Conservation (phyloP, 2,329 filamentous ascomycete species). For the Cadophora sp. region DNA sequence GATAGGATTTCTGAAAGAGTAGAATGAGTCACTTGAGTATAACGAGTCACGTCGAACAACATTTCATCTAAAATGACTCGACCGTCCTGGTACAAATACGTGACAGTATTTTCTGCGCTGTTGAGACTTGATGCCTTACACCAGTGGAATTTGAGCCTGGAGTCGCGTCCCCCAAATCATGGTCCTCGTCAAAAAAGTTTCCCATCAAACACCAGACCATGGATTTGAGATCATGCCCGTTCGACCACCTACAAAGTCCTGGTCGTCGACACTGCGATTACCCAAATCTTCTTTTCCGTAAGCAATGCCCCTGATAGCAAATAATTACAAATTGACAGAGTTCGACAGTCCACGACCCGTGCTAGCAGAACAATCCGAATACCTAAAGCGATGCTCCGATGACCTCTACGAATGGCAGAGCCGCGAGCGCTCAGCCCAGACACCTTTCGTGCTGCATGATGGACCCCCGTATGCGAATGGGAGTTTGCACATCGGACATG, state of each 20-base stretch:
- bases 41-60: background rate
- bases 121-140: constrained; percentile 22
- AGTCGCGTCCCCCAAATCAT: constrained; percentile 21
- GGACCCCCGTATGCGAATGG: constrained; percentile 98
- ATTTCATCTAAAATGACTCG: background rate
- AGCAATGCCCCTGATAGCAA: constrained; percentile 37
- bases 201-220: constrained; percentile 17
- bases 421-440: constrained; percentile 36
- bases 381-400: constrained; percentile 82
- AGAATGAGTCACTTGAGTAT: constrained; percentile 6
- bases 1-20: constrained; percentile 8
- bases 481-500: constrained; percentile 88
- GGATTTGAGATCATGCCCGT: constrained; percentile 41
- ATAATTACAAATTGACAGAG: constrained; percentile 15
- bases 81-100: background rate
- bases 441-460: constrained; percentile 86
- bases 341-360: constrained; percentile 46
- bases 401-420: constrained; percentile 89
- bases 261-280: constrained; percentile 77
- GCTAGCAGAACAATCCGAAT: constrained; percentile 53
- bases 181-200: constrained; percentile 13
- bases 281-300: constrained; percentile 78
- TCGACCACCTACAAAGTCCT: constrained; percentile 57
- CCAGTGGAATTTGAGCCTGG: constrained; percentile 15
- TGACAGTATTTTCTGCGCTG: background rate